Evolutionary conservation across 2,329 filamentous ascomycete species (phyloP), one percentile per base, ranked within the genome.

Genomic region (Talaromyces sp.): DNA sequence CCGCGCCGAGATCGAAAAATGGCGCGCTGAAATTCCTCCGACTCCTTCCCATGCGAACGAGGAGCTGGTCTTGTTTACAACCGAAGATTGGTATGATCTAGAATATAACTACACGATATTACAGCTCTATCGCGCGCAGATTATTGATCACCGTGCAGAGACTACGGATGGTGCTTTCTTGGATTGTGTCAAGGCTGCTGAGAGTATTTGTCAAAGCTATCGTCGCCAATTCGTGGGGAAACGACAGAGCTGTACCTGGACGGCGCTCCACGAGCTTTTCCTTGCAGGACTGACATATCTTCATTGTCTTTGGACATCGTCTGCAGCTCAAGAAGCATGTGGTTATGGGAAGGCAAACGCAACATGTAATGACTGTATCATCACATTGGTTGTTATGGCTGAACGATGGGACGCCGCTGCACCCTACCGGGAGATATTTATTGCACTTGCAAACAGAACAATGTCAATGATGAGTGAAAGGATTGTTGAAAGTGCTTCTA

Each of bases 81-180:
- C 77, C 0, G 64, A 65, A 9, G 73, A 74, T 13, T 80, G 78
- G 78, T 81, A 80, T 50, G 66, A 72, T 3, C 68, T 80, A 1
- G 75, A 75, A 1, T 80, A 80, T 57, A 68, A 79, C 62, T 73
- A 80, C 62, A 75, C 77, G 1, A 74, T 81, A 19, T 68, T 81
- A 4, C 68, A 79, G 2, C 68, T 81, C 2, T 79, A 80, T 60
- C 72, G 72, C 1, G 31, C 27, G 1, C 68, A 73, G 33, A 57
- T 75, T 1, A 67, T 67, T 13, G 62, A 68, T 41, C 54, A 66
- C 41, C 57, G 39, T 13, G 16, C 57, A 31, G 52, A 68, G 1
- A 47, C 66, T 1, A 9, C 67, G 3, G 67, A 73, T 0, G 62
- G 66, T 2, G 66, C 72, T 10, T 73, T 75, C 24, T 49, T 70